Percentiles rank a stretch among this genome's conserved stretches.
Conservation (phyloP, 1,284 basidiomycete species). For the Tylopilus orsonianus region DNA sequence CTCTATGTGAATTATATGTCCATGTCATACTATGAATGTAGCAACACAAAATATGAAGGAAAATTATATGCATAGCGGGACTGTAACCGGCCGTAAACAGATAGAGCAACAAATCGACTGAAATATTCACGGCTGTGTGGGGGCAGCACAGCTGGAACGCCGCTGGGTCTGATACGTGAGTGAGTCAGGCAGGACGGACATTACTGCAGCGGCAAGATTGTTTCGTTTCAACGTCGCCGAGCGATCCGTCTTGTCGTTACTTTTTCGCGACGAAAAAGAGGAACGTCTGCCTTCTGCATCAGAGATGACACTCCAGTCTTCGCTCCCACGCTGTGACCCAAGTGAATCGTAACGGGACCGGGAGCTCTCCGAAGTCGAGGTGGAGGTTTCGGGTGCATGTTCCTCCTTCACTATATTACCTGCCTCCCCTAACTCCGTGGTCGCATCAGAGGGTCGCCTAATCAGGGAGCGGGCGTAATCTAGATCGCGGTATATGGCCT, state of each 20-base stretch:
- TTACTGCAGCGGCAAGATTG: constrained; percentile 59
- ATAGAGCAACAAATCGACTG: not conserved
- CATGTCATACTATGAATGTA: too few species aligned
- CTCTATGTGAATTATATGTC: constrained; percentile 21
- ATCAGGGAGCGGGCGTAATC: constrained; percentile 85
- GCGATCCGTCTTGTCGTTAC: constrained; percentile 33
- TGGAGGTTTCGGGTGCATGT: constrained; percentile 26
- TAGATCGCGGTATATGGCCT: constrained; percentile 89
- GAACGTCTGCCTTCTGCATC: constrained; percentile 62
- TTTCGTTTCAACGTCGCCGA: constrained; percentile 49
- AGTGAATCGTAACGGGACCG: constrained; percentile 57
- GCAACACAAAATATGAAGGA: constrained; percentile 10
- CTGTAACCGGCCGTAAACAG: not conserved
- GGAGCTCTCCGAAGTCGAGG: constrained; percentile 36
- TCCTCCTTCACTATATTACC: constrained; percentile 47
- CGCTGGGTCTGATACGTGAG: constrained; percentile 45
- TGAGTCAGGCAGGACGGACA: constrained; percentile 59
- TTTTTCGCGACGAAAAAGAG: constrained; percentile 48
- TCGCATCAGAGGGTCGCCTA: constrained; percentile 47
- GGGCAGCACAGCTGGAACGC: constrained; percentile 35
- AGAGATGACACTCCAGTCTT: constrained; percentile 82
- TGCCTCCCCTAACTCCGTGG: constrained; percentile 40
- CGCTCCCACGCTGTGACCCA: constrained; percentile 58
- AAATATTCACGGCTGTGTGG: constrained; percentile 17
- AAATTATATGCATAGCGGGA: constrained; percentile 4